Evolutionary conservation across 148 eudicot species (phyloP).

Genomic region (Vaccinium macrocarpon): DNA sequence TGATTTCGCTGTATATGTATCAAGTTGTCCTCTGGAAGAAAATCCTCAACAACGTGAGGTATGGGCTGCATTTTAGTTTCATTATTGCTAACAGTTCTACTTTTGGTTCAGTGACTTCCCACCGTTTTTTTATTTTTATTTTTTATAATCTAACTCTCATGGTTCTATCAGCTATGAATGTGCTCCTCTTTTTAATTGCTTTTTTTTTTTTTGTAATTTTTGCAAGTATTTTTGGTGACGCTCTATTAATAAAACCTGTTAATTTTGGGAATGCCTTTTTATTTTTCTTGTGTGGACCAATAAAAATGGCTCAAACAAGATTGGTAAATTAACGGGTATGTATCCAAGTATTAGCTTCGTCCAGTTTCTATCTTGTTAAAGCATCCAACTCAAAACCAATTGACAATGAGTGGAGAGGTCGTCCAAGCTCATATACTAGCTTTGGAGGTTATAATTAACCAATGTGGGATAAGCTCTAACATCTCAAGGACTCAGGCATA

Average conservation of each 20-base stretch:
- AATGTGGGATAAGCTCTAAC: too few species aligned
- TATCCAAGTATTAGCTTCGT: too few species aligned
- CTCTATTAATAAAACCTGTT: background rate
- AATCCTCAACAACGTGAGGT: constrained; percentile 1
- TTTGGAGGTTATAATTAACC: too few species aligned
- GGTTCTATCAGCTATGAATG: background rate
- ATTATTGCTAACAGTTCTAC: background rate
- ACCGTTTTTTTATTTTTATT: background rate
- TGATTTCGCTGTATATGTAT: background rate
- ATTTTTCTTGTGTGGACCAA: background rate
- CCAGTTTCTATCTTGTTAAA: too few species aligned
- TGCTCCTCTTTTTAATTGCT: too few species aligned
- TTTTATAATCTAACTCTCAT: background rate
- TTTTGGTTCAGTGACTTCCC: background rate
- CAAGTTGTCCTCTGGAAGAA: background rate
- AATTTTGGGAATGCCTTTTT: background rate
- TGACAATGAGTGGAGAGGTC: too few species aligned
- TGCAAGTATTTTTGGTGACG: background rate
- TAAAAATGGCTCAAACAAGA: background rate
- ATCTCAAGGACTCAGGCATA: too few species aligned
- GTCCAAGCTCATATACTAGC: too few species aligned
- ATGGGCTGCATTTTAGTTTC: background rate
- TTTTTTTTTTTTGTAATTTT: background rate
- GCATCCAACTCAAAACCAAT: too few species aligned
- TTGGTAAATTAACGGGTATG: background rate